Percentiles rank a stretch among this genome's conserved stretches.
Conservation (phyloP, 2,329 filamentous ascomycete genomes). For the Fusarium tupiense region DNA sequence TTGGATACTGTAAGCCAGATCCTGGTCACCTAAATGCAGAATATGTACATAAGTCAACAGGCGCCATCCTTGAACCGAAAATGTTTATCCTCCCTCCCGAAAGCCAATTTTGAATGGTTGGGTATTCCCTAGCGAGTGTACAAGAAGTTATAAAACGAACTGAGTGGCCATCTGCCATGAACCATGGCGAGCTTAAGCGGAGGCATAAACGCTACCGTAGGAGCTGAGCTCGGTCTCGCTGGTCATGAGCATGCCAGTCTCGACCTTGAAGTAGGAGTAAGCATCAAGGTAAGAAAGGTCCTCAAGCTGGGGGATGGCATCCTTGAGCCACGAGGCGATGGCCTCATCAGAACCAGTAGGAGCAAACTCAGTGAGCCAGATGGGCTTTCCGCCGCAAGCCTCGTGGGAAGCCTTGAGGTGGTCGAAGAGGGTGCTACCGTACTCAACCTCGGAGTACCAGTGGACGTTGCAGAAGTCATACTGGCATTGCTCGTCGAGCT, state of each 20-base stretch:
- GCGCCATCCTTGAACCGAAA: slow-evolving; percentile 40
- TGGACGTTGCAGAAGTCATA: slow-evolving; percentile 71
- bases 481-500: slow-evolving; percentile 53
- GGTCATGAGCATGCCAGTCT: slow-evolving; percentile 54
- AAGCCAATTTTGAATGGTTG: slow-evolving; percentile 41
- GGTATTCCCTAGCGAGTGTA: slow-evolving; percentile 51
- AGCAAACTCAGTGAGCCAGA: slow-evolving; percentile 75
- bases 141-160: slow-evolving; percentile 48
- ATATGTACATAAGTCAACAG: slow-evolving; percentile 47
- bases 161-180: neutral
- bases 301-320: slow-evolving; percentile 60
- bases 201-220: slow-evolving; percentile 62
- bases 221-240: slow-evolving; percentile 53
- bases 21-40: slow-evolving; percentile 34
- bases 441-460: slow-evolving; percentile 67
- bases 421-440: slow-evolving; percentile 61
- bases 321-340: slow-evolving; percentile 59
- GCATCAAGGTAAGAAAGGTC: slow-evolving; percentile 60
- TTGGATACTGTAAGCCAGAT: slow-evolving; percentile 4
- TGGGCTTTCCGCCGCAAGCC: slow-evolving; percentile 55
- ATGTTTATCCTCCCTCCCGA: slow-evolving; percentile 34
- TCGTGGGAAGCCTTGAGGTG: slow-evolving; percentile 61
- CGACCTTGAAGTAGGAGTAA: slow-evolving; percentile 68
- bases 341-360: slow-evolving; percentile 55
- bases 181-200: slow-evolving; percentile 39